phyloP scores from a whole-genome alignment of 345 rosid genomes.

The Fremontodendron californicum region DNA sequence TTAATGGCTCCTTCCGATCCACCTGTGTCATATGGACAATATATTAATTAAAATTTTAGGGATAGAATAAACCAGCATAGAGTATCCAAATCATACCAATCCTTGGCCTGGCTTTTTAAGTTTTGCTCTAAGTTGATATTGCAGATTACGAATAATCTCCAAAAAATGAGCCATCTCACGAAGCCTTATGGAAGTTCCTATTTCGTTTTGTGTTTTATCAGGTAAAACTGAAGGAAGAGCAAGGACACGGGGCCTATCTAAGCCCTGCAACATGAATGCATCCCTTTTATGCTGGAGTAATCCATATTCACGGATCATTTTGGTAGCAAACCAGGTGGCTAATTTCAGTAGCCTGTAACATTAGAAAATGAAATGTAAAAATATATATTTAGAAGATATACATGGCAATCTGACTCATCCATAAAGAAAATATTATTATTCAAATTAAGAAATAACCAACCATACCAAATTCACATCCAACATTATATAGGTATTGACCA shows the following conservation, averaged over 20 bases:
- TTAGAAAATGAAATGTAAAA: conserved; percentile 22
- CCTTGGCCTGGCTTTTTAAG: conserved; percentile 67
- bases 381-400: background rate
- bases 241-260: conserved; percentile 33
- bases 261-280: conserved; percentile 33
- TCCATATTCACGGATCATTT: conserved; percentile 75
- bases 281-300: conserved; percentile 52
- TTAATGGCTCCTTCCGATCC: conserved; percentile 42
- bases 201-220: conserved; percentile 35
- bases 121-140: conserved; percentile 57
- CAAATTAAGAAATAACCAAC: background rate
- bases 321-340: conserved; percentile 76
- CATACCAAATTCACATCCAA: conserved; percentile 1
- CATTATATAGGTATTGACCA: background rate
- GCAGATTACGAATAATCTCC: conserved; percentile 79
- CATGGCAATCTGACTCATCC: background rate
- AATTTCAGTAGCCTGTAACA: conserved; percentile 71
- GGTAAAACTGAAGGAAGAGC: conserved; percentile 50
- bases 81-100: conserved; percentile 38
- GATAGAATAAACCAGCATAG: conserved; percentile 15
- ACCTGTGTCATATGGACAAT: conserved; percentile 42
- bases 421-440: conserved; percentile 15
- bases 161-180: conserved; percentile 73
- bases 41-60: conserved; percentile 16
- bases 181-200: conserved; percentile 49